Base-by-base conservation (phyloP, 371 early-diverging fungal genomes). In the Syncephalastrum sp. region DNA sequence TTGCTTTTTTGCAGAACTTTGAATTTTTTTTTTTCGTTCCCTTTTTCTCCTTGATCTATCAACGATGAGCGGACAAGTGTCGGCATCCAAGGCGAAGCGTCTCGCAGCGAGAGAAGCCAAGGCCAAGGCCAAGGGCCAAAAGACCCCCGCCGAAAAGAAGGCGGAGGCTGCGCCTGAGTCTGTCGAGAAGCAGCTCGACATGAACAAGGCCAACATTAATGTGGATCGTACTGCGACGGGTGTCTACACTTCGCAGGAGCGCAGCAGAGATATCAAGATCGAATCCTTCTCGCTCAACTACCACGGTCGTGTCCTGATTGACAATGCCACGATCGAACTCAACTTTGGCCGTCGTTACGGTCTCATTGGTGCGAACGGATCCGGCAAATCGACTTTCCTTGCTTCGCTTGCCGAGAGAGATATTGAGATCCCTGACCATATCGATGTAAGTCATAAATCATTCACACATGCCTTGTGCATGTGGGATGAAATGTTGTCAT, bases 301-400 rank as follows among this genome's bases (percentile, higher is more conserved):
- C 84, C 93, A 90, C 75, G 96, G 96, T 48, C 90, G 95, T 67
- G 87, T 88, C 59, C 83, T 98, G 61, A 90, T 98, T 68, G 82
- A 89, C 60, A 97, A 97, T 70, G 89, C 97, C 25, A 89, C 91
- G 47, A 87, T 98, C 60, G 98, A 97, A 83, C 87, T 98, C 71
- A 98, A 97, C 86, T 95, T 91, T 81, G 98, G 97, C 65, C 90
- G 97, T 74, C 87, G 99, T 59, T 97, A 98, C 70, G 99, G 97
- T 72, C 86, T 99, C 47, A 82, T 98, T 47, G 99, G 99, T 55
- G 84, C 89, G 12, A 99, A 99, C 82, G 99, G 99, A 47, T 90
- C 91, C 56, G 99, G 99, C 63, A 99, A 99, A 78, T 93, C 96
- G 16, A 99, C 99, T 46, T 95, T 99, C 71, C 81, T 99, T 52